phyloP scores from a whole-genome alignment of 169 alveolate species.

The Plasmodium falciparum region DNA sequence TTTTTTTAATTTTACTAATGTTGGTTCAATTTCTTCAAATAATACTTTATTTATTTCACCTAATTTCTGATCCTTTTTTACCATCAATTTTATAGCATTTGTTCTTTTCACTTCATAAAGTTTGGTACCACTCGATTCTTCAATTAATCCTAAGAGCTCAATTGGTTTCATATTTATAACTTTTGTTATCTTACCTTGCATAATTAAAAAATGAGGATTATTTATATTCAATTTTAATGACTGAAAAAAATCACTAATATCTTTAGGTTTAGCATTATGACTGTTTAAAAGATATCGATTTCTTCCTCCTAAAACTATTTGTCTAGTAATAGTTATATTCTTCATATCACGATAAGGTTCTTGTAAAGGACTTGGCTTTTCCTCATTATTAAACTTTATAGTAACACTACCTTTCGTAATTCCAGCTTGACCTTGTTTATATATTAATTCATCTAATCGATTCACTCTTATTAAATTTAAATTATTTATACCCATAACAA shows the following conservation, averaged over 20 bases:
- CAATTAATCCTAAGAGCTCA: slow-evolving; percentile 95
- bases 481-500: slow-evolving; percentile 95
- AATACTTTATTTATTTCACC: slow-evolving; percentile 92
- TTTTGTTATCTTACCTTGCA: slow-evolving; percentile 98
- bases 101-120: slow-evolving; percentile 96
- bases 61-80: slow-evolving; percentile 93
- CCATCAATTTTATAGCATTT: slow-evolving; percentile 91
- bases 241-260: slow-evolving; percentile 94
- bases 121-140: slow-evolving; percentile 99
- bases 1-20: slow-evolving; percentile 89
- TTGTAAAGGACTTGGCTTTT: slow-evolving; percentile 88
- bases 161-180: slow-evolving; percentile 98
- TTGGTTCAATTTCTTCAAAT: slow-evolving; percentile 94
- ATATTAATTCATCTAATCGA: slow-evolving; percentile 96
- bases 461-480: slow-evolving; percentile 93
- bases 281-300: slow-evolving; percentile 97
- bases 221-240: slow-evolving; percentile 97
- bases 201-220: slow-evolving; percentile 98
- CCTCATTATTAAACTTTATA: slow-evolving; percentile 93
- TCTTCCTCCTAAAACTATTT: slow-evolving; percentile 95
- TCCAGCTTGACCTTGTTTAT: slow-evolving; percentile 99
- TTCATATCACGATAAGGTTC: slow-evolving; percentile 89
- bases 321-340: slow-evolving; percentile 94
- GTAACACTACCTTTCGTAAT: slow-evolving; percentile 98
- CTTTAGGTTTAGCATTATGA: slow-evolving; percentile 93